These are phyloP conservation scores for Pilasporangium apinafurcum DNA, from an alignment of 352 stramenopile genomes.

Conservation along the genomic window DNA sequence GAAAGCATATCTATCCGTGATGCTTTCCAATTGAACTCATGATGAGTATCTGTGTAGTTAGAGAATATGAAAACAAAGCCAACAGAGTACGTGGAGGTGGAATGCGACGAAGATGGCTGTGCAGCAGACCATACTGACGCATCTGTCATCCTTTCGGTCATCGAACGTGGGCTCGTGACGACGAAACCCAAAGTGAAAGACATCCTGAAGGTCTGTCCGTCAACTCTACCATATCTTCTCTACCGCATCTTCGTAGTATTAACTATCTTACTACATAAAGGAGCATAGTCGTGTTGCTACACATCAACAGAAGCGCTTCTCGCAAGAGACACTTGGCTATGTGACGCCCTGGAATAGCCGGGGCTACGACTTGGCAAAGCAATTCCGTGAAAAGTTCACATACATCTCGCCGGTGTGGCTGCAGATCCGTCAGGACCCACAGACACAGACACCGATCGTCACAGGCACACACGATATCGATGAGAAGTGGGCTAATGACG, in stretches of 20 bases:
- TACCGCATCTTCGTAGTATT: no score
- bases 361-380: constrained; percentile 67
- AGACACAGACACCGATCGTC: constrained; percentile 36
- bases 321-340: constrained; percentile 60
- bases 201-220: constrained; percentile 20
- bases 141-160: constrained; percentile 19
- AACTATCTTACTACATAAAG: neutral
- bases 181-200: constrained; percentile 31
- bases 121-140: constrained; percentile 2
- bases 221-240: neutral
- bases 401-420: constrained; percentile 81
- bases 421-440: constrained; percentile 54
- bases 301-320: constrained; percentile 19
- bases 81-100: neutral
- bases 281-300: constrained; percentile 27
- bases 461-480: constrained; percentile 75
- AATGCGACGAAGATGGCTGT: constrained; percentile 28
- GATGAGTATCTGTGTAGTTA: constrained; percentile 4
- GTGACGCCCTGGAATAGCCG: constrained; percentile 79
- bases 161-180: constrained; percentile 43
- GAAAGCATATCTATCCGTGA: neutral
- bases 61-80: neutral
- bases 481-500: constrained; percentile 35
- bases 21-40: neutral
- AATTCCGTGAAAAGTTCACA: constrained; percentile 67